Conservation (phyloP, 495 filamentous ascomycete genomes). For the Lasiosphaeria hispida region DNA sequence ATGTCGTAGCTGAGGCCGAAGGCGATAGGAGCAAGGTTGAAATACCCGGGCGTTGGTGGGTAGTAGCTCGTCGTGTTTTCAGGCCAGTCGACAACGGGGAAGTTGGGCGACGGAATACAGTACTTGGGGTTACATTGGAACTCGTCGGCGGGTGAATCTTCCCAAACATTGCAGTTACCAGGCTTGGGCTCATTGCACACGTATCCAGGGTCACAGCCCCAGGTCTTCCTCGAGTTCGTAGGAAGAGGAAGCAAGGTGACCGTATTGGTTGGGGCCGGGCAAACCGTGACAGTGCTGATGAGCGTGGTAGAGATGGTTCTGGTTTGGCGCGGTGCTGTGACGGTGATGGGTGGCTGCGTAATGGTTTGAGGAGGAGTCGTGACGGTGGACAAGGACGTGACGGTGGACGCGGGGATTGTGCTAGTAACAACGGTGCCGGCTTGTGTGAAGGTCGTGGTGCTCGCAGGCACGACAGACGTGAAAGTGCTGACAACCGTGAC, state of each 20-base stretch:
- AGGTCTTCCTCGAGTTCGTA: constrained; percentile 40
- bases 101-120: constrained; percentile 50
- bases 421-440: constrained; percentile 26
- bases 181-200: constrained; percentile 55
- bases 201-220: constrained; percentile 62
- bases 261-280: constrained; percentile 27
- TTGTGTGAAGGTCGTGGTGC: constrained; percentile 26
- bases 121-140: constrained; percentile 55
- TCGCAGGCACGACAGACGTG: constrained; percentile 17
- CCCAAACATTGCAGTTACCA: constrained; percentile 52
- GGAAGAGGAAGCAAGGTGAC: background rate
- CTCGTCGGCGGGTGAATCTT: constrained; percentile 47
- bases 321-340: constrained; percentile 25
- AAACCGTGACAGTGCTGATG: constrained; percentile 31
- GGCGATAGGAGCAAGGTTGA: constrained; percentile 58
- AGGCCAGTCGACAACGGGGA: constrained; percentile 41
- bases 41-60: constrained; percentile 56
- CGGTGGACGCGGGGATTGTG: constrained; percentile 26
- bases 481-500: constrained; percentile 24
- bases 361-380: constrained; percentile 5
- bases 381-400: constrained; percentile 20
- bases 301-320: constrained; percentile 21
- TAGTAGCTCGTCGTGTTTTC: constrained; percentile 46
- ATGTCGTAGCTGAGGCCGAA: constrained; percentile 65
- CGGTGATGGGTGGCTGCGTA: constrained; percentile 14